Conservation (phyloP, 2,329 filamentous ascomycete genomes). For the Calonectria leucothoes region DNA sequence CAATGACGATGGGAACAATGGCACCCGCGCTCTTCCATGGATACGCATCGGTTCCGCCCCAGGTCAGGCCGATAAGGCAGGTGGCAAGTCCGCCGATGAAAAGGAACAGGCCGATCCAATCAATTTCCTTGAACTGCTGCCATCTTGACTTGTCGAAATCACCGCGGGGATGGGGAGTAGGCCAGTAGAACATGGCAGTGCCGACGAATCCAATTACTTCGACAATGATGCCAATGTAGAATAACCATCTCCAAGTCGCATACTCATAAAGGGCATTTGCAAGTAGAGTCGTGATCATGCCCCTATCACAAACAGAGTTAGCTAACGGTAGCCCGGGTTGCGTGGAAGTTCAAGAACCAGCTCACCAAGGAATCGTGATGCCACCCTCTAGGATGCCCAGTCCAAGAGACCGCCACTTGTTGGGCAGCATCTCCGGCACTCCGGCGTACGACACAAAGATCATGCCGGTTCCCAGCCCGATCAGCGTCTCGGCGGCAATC, state of each 20-base stretch:
- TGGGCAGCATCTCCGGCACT: not conserved
- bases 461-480: not conserved
- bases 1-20: not conserved
- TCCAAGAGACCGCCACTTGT: not conserved
- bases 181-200: not conserved
- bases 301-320: not conserved
- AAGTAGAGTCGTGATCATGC: not conserved
- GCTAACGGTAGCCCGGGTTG: not conserved
- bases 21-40: not conserved
- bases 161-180: slow-evolving; percentile 4
- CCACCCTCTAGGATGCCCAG: not conserved
- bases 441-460: not conserved
- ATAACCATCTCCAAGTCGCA: not conserved
- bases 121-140: slow-evolving; percentile 21
- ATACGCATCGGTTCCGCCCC: not conserved
- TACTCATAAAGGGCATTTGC: not conserved
- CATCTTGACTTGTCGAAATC: slow-evolving; percentile 28
- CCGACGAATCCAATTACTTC: not conserved
- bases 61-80: not conserved
- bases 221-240: not conserved
- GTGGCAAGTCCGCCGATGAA: slow-evolving; percentile 11
- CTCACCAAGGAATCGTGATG: not conserved
- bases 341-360: too few species aligned
- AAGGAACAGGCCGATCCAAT: slow-evolving; percentile 8
- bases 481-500: not conserved